These are phyloP conservation scores for Hemileia vastatrix DNA, from an alignment of 1,284 basidiomycete species.

Conservation along the genomic window DNA sequence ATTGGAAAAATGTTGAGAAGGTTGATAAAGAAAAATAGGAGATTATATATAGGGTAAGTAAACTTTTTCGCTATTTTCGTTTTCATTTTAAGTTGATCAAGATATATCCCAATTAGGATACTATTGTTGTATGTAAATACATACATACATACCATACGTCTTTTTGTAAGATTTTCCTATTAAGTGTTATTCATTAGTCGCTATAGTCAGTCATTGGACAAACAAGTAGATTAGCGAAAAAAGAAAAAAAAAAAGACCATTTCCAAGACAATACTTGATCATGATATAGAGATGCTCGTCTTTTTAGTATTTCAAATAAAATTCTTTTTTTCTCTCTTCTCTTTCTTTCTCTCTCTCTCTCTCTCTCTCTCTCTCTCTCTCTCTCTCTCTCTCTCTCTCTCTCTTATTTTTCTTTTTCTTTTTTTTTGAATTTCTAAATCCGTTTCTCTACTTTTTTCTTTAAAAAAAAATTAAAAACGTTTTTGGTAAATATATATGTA, in stretches of 20 bases:
- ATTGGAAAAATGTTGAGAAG: not conserved
- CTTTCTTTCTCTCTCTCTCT: not conserved
- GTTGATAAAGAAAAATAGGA: not conserved
- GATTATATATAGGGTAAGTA: not conserved
- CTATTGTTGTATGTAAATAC: not conserved
- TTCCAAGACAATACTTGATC: too few relatives aligned
- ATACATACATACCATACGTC: not conserved
- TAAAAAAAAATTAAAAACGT: too few relatives aligned
- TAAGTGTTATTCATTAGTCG: too few relatives aligned
- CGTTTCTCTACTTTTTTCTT: too few relatives aligned
- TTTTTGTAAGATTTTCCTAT: not conserved
- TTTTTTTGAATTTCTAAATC: too few relatives aligned
- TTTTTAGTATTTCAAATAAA: conserved; percentile 35
- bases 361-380: not conserved
- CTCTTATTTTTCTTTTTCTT: too few relatives aligned
- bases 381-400: not conserved
- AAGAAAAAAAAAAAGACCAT: too few relatives aligned
- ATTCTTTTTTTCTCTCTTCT: conserved; percentile 37
- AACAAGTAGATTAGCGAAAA: too few relatives aligned
- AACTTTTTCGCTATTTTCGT: not conserved
- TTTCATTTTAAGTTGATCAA: not conserved
- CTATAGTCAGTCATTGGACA: too few relatives aligned
- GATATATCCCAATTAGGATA: not conserved
- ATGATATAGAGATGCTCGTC: not conserved
- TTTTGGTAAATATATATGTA: too few relatives aligned